phyloP scores from a whole-genome alignment of 2,329 filamentous ascomycete genomes.

The Clonostachys rosea region DNA sequence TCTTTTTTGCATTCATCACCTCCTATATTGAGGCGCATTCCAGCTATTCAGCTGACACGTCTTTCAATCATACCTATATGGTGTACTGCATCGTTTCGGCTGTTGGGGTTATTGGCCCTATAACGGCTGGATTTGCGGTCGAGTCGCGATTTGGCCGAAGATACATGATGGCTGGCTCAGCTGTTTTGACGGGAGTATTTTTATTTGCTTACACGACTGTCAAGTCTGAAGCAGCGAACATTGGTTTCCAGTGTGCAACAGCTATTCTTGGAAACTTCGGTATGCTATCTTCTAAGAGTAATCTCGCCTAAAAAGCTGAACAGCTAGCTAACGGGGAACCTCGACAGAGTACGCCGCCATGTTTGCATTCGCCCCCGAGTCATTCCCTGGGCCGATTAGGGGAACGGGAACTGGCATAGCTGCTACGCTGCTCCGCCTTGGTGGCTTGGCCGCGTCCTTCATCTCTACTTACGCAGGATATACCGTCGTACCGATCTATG shows the following conservation, averaged over 20 bases:
- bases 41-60: constrained; percentile 14
- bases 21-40: constrained; percentile 34
- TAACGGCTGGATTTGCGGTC: constrained; percentile 32
- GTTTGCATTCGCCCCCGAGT: constrained; percentile 44
- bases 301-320: not conserved
- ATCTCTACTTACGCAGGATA: constrained; percentile 35
- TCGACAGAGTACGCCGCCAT: constrained; percentile 11
- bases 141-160: constrained; percentile 32
- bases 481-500: constrained; percentile 36
- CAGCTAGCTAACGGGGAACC: not conserved
- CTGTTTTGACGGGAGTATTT: constrained; percentile 32
- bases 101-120: constrained; percentile 29
- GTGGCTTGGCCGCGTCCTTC: constrained; percentile 32
- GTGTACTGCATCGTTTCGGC: constrained; percentile 28
- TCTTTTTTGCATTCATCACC: constrained; percentile 40
- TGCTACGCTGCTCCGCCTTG: constrained; percentile 27
- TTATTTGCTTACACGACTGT: constrained; percentile 35
- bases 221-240: constrained; percentile 19
- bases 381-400: constrained; percentile 46
- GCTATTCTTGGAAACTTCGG: constrained; percentile 29
- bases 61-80: constrained; percentile 22
- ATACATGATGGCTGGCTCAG: constrained; percentile 37
- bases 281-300: constrained; percentile 5
- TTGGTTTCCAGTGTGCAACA: constrained; percentile 30
- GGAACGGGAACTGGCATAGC: constrained; percentile 46